Base-by-base conservation (phyloP, 78 protist genomes). In the Speleostelium caveatum region DNA sequence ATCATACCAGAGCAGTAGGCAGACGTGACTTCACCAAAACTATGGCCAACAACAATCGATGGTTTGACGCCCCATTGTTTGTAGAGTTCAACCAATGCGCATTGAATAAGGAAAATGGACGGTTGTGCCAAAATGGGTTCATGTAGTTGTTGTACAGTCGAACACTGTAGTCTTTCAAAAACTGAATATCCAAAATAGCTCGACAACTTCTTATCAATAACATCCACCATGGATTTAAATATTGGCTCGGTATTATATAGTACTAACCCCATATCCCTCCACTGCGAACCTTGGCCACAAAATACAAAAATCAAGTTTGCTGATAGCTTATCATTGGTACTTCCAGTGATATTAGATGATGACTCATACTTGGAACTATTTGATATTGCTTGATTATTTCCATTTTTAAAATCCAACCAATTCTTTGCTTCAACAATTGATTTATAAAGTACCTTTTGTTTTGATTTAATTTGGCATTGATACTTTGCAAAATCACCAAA, bases 31-130 rank as follows among this genome's bases (percentile, higher is more conserved):
- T 80, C 88, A 60, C 88, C 88, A 66, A 69, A 55, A 24, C 78
- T 62, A 68, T 93, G 96, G 45, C 96, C 96, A n/a, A 93, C 58
- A 39, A 74, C 87, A 36, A 62, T 68, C 1, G 73, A 21, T 24
- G 92, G 92, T 3, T 26, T 73, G 33, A 86, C n/a, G n/a, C n/a
- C n/a, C n/a, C n/a, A n/a, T n/a, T n/a, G n/a, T n/a, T n/a, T n/a
- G n/a, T n/a, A n/a, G n/a, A n/a, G n/a, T n/a, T n/a, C n/a, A n/a
- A n/a, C n/a, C n/a, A n/a, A n/a, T n/a, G n/a, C n/a, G n/a, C 41
- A 12, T 85, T 93, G 90, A 16, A 93, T 35, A 38, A 88, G 30
- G 49, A 93, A 77, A 5, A 80, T 30, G 0, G 73, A 24, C 53
- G 92, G 88, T 65, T 83, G 92, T n/a, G 91, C 73, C 0, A 75